These are phyloP conservation scores for Teunomyces kruisii DNA, from an alignment of 805 yeast species.

Conservation along the genomic window DNA sequence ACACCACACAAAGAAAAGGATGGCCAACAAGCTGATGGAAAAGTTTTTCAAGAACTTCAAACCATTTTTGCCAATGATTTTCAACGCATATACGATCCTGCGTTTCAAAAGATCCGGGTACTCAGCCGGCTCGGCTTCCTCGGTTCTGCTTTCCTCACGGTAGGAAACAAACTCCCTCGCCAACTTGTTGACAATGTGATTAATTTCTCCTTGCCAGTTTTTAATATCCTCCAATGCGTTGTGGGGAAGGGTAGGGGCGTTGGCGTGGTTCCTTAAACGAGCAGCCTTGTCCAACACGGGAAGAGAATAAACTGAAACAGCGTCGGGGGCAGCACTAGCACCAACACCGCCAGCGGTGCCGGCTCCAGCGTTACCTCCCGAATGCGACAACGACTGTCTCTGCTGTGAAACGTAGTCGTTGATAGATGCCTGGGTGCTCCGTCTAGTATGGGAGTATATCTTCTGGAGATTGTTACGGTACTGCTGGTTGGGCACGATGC, in stretches of 20 bases:
- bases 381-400: slow-evolving; percentile 17
- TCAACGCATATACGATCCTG: slow-evolving; percentile 21
- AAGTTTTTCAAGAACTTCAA: slow-evolving; percentile 33
- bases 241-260: not conserved
- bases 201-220: slow-evolving; percentile 56
- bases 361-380: slow-evolving; percentile 6
- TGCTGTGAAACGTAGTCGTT: slow-evolving; percentile 38
- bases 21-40: slow-evolving; percentile 34
- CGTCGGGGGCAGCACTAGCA: slow-evolving; percentile 10
- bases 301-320: slow-evolving; percentile 14
- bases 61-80: slow-evolving; percentile 27
- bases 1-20: slow-evolving; percentile 43
- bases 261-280: not conserved
- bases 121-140: slow-evolving; percentile 15
- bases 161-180: slow-evolving; percentile 33
- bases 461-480: slow-evolving; percentile 38
- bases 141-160: slow-evolving; percentile 4
- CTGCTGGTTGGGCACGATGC: slow-evolving; percentile 24
- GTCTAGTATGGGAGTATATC: slow-evolving; percentile 44
- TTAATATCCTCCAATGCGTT: slow-evolving; percentile 40
- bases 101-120: slow-evolving; percentile 20
- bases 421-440: slow-evolving; percentile 34
- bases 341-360: slow-evolving; percentile 9
- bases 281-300: slow-evolving; percentile 8
- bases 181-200: slow-evolving; percentile 44